Evolutionary conservation across 768 basidiomycete genomes (phyloP).

Genomic region (Sporobolomyces roseus): DNA sequence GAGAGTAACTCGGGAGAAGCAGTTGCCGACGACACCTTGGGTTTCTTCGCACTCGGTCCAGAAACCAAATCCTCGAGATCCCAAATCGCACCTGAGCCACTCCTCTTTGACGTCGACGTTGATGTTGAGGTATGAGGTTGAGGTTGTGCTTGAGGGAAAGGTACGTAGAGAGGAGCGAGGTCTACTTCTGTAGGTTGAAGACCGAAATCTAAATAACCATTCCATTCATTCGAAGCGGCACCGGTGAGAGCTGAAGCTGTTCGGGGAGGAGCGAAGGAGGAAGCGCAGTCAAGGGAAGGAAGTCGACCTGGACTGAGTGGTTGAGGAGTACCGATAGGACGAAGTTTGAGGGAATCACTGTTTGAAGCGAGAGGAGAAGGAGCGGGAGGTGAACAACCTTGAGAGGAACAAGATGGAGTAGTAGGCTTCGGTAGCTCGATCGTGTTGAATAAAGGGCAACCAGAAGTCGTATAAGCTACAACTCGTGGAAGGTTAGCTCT

Average conservation of each 20-base stretch:
- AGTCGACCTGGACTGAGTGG: conserved; percentile 1
- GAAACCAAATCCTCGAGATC: conserved; percentile 33
- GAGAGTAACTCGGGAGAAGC: too few relatives aligned
- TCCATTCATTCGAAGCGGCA: not conserved
- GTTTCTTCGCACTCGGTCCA: not conserved
- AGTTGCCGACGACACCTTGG: too few relatives aligned
- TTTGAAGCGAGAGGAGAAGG: not conserved
- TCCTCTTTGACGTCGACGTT: not conserved
- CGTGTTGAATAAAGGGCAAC: conserved; percentile 33
- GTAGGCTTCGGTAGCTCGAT: conserved; percentile 6
- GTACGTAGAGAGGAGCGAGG: conserved; percentile 13
- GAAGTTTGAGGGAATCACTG: conserved; percentile 2
- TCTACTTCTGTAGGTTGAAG: conserved; percentile 13
- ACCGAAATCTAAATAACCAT: conserved; percentile 23
- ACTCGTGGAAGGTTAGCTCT: not conserved
- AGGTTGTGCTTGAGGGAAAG: not conserved
- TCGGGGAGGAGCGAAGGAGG: not conserved
- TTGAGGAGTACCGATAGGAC: not conserved
- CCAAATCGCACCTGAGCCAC: not conserved
- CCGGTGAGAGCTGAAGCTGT: too few relatives aligned
- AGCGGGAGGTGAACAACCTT: conserved; percentile 9
- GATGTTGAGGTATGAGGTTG: not conserved
- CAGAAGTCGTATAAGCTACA: conserved; percentile 20
- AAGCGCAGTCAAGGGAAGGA: conserved; percentile 4
- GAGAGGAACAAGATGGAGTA: conserved; percentile 3